These are phyloP conservation scores for Vitis labrusca DNA, from an alignment of 164 flowering plant species.

Conservation along the genomic window DNA sequence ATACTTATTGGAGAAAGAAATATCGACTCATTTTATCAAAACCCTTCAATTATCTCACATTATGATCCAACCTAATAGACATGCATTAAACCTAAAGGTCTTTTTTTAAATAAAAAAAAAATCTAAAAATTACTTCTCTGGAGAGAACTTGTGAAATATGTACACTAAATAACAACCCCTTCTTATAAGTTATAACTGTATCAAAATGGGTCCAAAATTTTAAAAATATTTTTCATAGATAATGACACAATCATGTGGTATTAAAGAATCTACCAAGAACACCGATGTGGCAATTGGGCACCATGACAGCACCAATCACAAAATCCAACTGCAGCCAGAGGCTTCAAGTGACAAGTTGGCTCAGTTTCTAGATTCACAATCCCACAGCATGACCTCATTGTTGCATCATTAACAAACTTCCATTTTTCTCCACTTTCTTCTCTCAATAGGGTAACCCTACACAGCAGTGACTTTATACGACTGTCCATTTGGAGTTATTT, in stretches of 20 bases:
- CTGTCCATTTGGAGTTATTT: neutral
- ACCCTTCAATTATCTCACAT: too few relatives aligned
- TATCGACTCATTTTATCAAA: too few relatives aligned
- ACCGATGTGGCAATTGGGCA: neutral
- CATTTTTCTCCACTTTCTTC: neutral
- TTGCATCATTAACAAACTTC: slow-evolving; percentile 5
- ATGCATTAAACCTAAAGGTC: too few relatives aligned
- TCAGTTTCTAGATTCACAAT: neutral
- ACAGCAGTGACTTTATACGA: neutral
- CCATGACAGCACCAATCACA: neutral
- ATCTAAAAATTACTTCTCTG: too few relatives aligned
- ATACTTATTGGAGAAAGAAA: too few relatives aligned
- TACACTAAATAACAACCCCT: too few relatives aligned
- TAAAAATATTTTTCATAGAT: too few relatives aligned
- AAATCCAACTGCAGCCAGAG: neutral
- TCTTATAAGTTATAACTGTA: too few relatives aligned
- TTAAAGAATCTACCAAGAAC: neutral
- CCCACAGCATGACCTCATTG: slow-evolving; percentile 20
- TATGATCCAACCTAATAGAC: too few relatives aligned
- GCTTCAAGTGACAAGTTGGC: neutral
- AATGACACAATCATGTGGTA: neutral
- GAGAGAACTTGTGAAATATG: too few relatives aligned
- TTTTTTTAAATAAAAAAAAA: too few relatives aligned
- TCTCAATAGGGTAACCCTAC: neutral
- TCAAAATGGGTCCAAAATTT: too few relatives aligned